These are phyloP conservation scores for Penicillium capsulatum DNA, from an alignment of 2,329 filamentous ascomycete species.

Conservation along the genomic window DNA sequence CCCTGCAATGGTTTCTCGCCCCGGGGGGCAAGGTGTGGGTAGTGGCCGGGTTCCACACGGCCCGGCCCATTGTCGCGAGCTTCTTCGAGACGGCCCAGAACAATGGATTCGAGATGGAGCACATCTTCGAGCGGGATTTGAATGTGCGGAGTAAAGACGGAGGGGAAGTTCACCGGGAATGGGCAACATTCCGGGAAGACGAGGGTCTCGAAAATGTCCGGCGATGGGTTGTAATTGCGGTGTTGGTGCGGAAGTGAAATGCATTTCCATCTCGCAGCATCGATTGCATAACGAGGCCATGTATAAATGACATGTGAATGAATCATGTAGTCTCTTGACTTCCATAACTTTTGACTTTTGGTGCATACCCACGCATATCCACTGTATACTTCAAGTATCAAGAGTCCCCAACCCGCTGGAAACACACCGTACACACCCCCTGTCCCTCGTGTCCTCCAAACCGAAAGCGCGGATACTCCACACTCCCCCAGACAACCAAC, in stretches of 20 bases:
- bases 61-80: slow-evolving; percentile 50
- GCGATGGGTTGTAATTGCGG: slow-evolving; percentile 55
- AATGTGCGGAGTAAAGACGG: slow-evolving; percentile 33
- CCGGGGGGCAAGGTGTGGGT: slow-evolving; percentile 43
- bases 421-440: slow-evolving; percentile 83
- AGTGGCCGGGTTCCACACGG: slow-evolving; percentile 58
- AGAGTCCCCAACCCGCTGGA: slow-evolving; percentile 49
- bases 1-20: slow-evolving; percentile 55
- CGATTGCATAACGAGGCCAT: not conserved
- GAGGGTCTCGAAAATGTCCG: slow-evolving; percentile 49
- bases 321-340: too few relatives aligned
- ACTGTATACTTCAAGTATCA: not conserved
- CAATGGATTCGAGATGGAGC: slow-evolving; percentile 48
- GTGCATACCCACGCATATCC: too few relatives aligned
- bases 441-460: slow-evolving; percentile 88
- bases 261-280: not conserved
- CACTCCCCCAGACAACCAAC: slow-evolving; percentile 61
- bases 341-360: too few relatives aligned
- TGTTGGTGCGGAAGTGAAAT: slow-evolving; percentile 28
- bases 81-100: slow-evolving; percentile 51
- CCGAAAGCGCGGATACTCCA: slow-evolving; percentile 79
- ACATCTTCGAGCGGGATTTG: slow-evolving; percentile 54
- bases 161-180: slow-evolving; percentile 43
- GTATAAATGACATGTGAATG: too few relatives aligned
- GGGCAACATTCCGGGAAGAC: slow-evolving; percentile 47